phyloP scores from a whole-genome alignment of 139 green algal genomes.

The Deuterostichococcus epilithicus region DNA sequence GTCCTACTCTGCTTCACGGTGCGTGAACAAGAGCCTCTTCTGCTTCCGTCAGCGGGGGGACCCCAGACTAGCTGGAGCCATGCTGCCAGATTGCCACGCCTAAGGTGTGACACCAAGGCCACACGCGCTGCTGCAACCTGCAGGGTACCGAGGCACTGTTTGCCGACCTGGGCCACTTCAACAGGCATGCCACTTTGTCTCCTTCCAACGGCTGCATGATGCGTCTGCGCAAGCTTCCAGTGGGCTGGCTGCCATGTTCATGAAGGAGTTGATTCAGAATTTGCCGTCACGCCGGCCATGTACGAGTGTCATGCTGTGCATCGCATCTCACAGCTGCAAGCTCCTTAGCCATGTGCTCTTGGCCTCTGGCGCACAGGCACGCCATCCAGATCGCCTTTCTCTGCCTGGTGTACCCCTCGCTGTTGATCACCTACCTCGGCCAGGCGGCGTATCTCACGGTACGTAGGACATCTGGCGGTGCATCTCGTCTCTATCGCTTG shows the following conservation, averaged over 20 bases:
- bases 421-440: constrained; percentile 61
- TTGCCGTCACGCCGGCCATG: not conserved
- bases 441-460: constrained; percentile 33
- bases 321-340: not conserved
- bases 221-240: not conserved
- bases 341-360: not conserved
- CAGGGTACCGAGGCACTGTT: constrained; percentile 58
- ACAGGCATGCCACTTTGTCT: constrained; percentile 25
- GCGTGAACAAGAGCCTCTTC: not conserved
- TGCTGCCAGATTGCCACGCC: not conserved
- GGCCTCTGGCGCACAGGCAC: no score
- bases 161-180: constrained; percentile 67
- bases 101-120: no score
- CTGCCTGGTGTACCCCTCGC: constrained; percentile 47
- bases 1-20: constrained; percentile 57
- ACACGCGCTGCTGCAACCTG: no score
- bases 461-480: not conserved
- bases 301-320: not conserved
- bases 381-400: constrained; percentile 22
- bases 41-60: not conserved
- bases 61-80: not conserved
- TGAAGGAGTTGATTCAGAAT: not conserved
- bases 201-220: not conserved
- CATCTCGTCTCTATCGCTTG: not conserved
- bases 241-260: not conserved